Conservation (phyloP, 2,329 filamentous ascomycete species). For the Talaromyces sp. region DNA sequence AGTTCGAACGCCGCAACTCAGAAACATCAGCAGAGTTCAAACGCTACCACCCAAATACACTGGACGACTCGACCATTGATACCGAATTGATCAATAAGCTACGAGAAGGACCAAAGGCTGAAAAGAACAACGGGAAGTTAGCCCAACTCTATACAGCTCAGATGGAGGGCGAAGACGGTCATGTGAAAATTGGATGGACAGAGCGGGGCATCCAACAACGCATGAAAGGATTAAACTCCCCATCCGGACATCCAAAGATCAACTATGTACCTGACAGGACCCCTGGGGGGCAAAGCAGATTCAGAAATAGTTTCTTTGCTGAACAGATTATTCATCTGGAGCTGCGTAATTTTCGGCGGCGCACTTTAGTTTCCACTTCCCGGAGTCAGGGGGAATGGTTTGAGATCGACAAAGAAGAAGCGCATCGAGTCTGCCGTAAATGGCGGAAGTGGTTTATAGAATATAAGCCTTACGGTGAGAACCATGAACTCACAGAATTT, state of each 20-base stretch:
- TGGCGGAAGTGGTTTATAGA: constrained; percentile 1
- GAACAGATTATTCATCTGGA: constrained; percentile 8
- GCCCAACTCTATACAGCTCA: background rate
- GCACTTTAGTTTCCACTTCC: background rate
- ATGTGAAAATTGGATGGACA: constrained; percentile 6
- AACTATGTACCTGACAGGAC: background rate
- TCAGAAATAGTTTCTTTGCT: background rate
- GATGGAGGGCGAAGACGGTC: background rate
- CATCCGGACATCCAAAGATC: background rate
- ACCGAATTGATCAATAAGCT: background rate
- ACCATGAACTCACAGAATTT: background rate
- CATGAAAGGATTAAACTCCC: background rate
- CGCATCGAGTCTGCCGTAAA: background rate
- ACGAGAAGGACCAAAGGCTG: background rate
- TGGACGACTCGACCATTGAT: background rate
- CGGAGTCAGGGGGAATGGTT: constrained; percentile 1
- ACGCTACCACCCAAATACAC: background rate
- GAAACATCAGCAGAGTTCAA: background rate
- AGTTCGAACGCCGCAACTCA: background rate
- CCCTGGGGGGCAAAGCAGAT: background rate
- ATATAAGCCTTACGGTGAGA: background rate
- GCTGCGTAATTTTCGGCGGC: background rate
- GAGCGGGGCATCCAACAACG: background rate
- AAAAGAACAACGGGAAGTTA: background rate
- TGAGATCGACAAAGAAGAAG: background rate